phyloP scores from a whole-genome alignment of 805 yeast genomes.

The Cyberlindnera misumaiensis region DNA sequence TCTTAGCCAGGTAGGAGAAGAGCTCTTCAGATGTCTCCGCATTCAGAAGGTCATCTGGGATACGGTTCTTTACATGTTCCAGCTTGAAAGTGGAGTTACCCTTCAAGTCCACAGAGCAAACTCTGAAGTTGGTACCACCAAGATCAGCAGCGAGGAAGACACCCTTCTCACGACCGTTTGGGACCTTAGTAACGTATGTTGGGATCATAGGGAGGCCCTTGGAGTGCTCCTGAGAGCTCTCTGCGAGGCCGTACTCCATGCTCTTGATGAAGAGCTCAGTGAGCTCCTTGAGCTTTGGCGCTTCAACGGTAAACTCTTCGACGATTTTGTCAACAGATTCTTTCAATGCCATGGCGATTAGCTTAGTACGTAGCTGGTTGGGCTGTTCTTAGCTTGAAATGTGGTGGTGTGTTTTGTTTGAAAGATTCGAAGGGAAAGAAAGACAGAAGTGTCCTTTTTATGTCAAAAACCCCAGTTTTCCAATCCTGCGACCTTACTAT shows the following conservation, averaged over 20 bases:
- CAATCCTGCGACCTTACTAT: too few relatives aligned
- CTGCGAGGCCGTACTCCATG: constrained; percentile 52
- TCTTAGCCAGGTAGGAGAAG: constrained; percentile 68
- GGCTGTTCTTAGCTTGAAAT: too few relatives aligned
- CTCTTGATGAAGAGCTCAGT: constrained; percentile 49
- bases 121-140: constrained; percentile 95
- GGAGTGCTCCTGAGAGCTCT: constrained; percentile 31
- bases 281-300: constrained; percentile 16
- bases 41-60: constrained; percentile 70
- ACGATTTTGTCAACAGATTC: constrained; percentile 14
- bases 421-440: too few relatives aligned
- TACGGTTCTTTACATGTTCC: constrained; percentile 69
- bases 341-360: constrained; percentile 1
- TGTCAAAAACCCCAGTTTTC: too few relatives aligned
- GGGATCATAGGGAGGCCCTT: constrained; percentile 86
- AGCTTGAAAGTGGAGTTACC: constrained; percentile 77
- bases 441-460: too few relatives aligned
- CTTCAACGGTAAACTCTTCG: constrained; percentile 18
- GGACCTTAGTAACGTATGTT: constrained; percentile 76
- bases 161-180: constrained; percentile 82
- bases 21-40: constrained; percentile 59
- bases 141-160: constrained; percentile 83
- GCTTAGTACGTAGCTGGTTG: not conserved
- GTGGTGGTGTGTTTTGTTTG: not conserved
- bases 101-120: constrained; percentile 73